Evolutionary conservation across 2,329 filamentous ascomycete species (phyloP), one percentile per base, ranked within the genome.

Genomic region (Emergomyces pasteurianus): DNA sequence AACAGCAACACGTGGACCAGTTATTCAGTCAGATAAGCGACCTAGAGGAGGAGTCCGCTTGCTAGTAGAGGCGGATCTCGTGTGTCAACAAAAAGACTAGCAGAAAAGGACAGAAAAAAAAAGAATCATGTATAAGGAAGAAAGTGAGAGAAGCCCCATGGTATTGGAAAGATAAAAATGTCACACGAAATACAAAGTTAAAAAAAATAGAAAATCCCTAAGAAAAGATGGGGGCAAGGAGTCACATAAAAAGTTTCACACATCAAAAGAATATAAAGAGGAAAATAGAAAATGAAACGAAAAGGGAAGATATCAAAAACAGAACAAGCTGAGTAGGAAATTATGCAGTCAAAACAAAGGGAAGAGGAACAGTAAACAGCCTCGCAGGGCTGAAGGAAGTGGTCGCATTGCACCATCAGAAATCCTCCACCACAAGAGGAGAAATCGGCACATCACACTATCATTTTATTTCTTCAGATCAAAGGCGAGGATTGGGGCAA

Each of bases 251-350:
- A 57, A 56, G 16, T 18, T 10, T 26, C n/a, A 49, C 21, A 57
- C 18, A 58, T 47, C 59, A 55, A 47, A 56, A 59, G 50, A 54
- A 60, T 59, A 61, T 56, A 59, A 58, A 55, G 64, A 64, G 59
- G 64, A 65, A 61, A 69, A 62, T 65, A 60, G 65, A 66, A 62
- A 61, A 60, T 53, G 56, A 63, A 55, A 60, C 63, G 64, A 59
- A 23, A n/a, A n/a, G 7, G 62, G 62, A 64, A 65, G 61, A 64
- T 62, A 67, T 61, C 60, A 63, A 61, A 65, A 70, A 66, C 60
- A 71, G 71, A 66, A 69, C 67, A 68, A 68, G 68, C 72, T 71
- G 69, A 71, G 65, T 34, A 52, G 69, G 71, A 73, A 73, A 74
- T 72, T 72, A 71, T 71, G 69, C 68, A 57, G 38, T 12, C 61